A percentile compares a stretch with the other conserved stretches of the same genome.
phyloP scores from a whole-genome alignment of 257 asterid genomes.

The Ilex aquifolium region DNA sequence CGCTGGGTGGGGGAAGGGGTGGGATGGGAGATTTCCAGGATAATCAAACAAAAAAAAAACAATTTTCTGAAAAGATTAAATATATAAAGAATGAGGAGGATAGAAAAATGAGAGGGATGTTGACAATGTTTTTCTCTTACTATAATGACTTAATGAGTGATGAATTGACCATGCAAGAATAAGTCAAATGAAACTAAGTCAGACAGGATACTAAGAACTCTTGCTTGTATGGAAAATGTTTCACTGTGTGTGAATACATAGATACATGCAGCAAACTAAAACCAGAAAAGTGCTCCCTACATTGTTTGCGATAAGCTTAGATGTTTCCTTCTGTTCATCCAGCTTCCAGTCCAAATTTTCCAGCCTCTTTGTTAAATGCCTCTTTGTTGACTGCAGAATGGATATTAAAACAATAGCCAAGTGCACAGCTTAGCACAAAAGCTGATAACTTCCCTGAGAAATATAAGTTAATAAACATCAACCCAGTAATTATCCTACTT shows the following conservation, averaged over 20 bases:
- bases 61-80: too few species aligned
- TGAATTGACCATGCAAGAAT: not conserved
- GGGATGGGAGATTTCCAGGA: too few species aligned
- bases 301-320: conserved; percentile 53
- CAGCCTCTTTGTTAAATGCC: conserved; percentile 62
- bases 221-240: conserved; percentile 6
- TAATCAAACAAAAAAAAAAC: too few species aligned
- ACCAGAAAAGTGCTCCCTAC: conserved; percentile 33
- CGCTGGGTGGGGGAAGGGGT: too few species aligned
- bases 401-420: conserved; percentile 4
- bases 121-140: not conserved
- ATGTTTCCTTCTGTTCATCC: conserved; percentile 65
- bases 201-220: not conserved
- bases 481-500: conserved; percentile 24
- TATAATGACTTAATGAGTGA: not conserved
- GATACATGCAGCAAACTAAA: not conserved
- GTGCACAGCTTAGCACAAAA: not conserved
- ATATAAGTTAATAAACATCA: not conserved
- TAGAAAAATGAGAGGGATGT: not conserved
- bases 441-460: not conserved
- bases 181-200: not conserved
- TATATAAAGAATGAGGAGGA: too few species aligned
- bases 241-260: conserved; percentile 7
- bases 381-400: conserved; percentile 56
- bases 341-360: conserved; percentile 72